These are phyloP conservation scores for Rauvolfia tetraphylla DNA, from an alignment of 257 asterid genomes.

Conservation along the genomic window DNA sequence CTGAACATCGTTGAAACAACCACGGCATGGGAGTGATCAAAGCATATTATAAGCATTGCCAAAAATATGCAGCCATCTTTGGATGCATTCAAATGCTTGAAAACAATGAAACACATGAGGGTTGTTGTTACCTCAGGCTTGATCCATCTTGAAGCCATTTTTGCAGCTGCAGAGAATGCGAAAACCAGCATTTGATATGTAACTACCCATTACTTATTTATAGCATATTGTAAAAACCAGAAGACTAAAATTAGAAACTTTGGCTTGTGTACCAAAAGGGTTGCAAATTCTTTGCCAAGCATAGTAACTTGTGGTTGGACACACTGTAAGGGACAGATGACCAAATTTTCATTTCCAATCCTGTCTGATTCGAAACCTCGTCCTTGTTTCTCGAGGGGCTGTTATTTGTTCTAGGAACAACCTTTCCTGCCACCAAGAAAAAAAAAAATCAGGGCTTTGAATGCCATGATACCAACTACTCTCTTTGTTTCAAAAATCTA, in stretches of 20 bases:
- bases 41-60: not conserved
- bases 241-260: not conserved
- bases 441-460: no score
- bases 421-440: no score
- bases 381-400: not conserved
- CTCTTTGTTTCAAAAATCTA: no score
- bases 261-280: constrained; percentile 16
- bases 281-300: constrained; percentile 15
- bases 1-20: no score
- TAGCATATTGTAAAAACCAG: constrained; percentile 7
- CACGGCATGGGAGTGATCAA: not conserved
- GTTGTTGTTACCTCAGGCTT: constrained; percentile 32
- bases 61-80: no score
- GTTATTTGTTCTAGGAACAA: not conserved
- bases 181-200: not conserved
- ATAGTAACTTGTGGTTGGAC: constrained; percentile 16
- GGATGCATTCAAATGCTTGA: no score
- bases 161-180: constrained; percentile 26
- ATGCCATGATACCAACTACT: no score
- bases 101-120: not conserved
- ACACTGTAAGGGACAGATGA: not conserved
- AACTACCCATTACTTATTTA: constrained; percentile 7
- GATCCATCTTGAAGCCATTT: constrained; percentile 32
- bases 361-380: not conserved
- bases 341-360: not conserved